phyloP scores from a whole-genome alignment of 768 basidiomycete species.

The Suillus paluster region DNA sequence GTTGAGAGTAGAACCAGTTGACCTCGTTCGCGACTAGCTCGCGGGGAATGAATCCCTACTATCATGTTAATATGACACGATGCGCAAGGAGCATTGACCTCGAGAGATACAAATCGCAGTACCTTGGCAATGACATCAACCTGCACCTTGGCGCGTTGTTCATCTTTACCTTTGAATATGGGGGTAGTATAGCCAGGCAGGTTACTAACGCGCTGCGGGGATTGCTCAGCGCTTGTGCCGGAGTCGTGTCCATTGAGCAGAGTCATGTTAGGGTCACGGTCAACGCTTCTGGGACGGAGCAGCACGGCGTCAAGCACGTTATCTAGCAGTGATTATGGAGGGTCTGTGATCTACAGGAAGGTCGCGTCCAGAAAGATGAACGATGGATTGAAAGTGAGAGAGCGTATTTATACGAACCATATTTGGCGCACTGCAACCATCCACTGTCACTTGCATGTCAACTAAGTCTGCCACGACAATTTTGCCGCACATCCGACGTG shows the following conservation, averaged over 20 bases:
- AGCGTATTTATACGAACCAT: slow-evolving; percentile 30
- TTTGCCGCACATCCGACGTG: neutral
- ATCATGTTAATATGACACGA: slow-evolving; percentile 13
- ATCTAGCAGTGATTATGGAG: neutral
- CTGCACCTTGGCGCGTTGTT: slow-evolving; percentile 83
- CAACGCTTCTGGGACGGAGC: neutral
- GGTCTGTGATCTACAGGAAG: neutral
- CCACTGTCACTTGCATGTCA: neutral
- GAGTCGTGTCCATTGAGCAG: slow-evolving; percentile 20
- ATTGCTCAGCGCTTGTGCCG: slow-evolving; percentile 46
- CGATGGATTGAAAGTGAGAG: neutral
- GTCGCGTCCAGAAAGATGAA: neutral
- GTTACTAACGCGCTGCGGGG: slow-evolving; percentile 71
- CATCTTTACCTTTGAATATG: slow-evolving; percentile 88
- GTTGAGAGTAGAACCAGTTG: slow-evolving; percentile 92
- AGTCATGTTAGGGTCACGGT: slow-evolving; percentile 2
- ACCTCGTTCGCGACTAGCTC: slow-evolving; percentile 90
- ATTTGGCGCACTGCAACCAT: neutral
- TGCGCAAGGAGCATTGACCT: neutral
- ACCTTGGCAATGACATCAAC: slow-evolving; percentile 79
- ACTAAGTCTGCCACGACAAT: slow-evolving; percentile 6
- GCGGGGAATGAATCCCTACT: slow-evolving; percentile 89
- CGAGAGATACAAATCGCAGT: neutral
- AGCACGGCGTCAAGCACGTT: slow-evolving; percentile 12
- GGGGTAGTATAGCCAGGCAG: slow-evolving; percentile 90